Base-by-base conservation (phyloP, 805 yeast genomes). In the Phaffomyces opuntiae region DNA sequence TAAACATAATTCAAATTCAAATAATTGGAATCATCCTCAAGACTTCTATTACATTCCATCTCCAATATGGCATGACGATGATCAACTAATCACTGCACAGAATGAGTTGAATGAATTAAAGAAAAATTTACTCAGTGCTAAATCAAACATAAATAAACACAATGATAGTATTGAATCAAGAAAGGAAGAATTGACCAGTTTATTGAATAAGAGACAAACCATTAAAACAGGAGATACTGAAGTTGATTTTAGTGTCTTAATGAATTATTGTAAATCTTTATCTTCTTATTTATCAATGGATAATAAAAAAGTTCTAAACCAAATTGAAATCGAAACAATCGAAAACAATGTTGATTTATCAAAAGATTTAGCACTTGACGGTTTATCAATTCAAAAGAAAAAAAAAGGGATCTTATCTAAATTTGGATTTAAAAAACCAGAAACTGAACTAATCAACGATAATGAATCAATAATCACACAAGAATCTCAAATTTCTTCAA, bases 21-120 rank as follows among this genome's bases (percentile, higher is more conserved):
- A 39, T 5, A 70, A 69, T 14, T 93, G 96, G 97, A 72, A 72
- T 39, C 97, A 89, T 55, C 98, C 97, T 1, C 70, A 69, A 7
- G 98, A 91, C 66, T 87, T 85, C 59, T 73, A 78, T 53, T 93
- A 85, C 57, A 76, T 86, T 51, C 96, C 98, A 1, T 82, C 95
- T 25, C 81, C 89, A 29, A 83, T 93, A 37, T 93, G 99, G 99
- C 98, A 91, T 65, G 99, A 93, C 59, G 97, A 93, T 64, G 96
- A 88, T 52, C 68, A 76, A 33, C 74, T 86, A 57, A 72, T 83
- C 51, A 74, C 80, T 1, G 69, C 74, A 6, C 74, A 75, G 38
- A 80, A 76, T 37, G 74, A 72, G 7, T 65, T 83, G 43, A 69
- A 75, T 7, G 77, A 74, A 36, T 39, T 56, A 57, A 80, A 77